phyloP scores from a whole-genome alignment of 768 basidiomycete genomes.

The Boletus eberwhitei region DNA sequence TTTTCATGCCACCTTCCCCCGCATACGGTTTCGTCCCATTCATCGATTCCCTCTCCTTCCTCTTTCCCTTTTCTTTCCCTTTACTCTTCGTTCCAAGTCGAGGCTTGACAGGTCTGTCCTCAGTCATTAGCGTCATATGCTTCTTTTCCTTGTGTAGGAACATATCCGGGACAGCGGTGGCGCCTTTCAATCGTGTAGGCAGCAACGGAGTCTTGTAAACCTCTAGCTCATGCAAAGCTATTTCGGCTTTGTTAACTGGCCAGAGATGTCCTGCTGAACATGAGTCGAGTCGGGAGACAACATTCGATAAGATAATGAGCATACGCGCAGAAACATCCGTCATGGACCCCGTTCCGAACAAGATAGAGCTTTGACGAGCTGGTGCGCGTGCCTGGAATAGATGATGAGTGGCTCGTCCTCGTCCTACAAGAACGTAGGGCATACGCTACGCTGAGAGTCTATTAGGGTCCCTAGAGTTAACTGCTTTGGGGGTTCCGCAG shows the following conservation, averaged over 20 bases:
- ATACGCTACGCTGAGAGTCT: slow-evolving; percentile 53
- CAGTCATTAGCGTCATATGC: slow-evolving; percentile 56
- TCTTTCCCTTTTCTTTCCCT: slow-evolving; percentile 36
- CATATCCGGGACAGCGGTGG: slow-evolving; percentile 53
- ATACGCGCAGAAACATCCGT: slow-evolving; percentile 33
- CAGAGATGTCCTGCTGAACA: slow-evolving; percentile 25
- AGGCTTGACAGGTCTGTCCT: slow-evolving; percentile 48
- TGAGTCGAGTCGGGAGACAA: slow-evolving; percentile 15
- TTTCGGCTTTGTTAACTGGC: slow-evolving; percentile 55
- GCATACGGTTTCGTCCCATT: slow-evolving; percentile 74
- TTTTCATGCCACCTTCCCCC: slow-evolving; percentile 77
- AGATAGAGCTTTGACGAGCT: slow-evolving; percentile 49
- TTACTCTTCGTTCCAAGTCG: slow-evolving; percentile 44
- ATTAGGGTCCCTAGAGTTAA: slow-evolving; percentile 58
- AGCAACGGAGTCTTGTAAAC: slow-evolving; percentile 77
- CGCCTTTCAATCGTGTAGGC: slow-evolving; percentile 50
- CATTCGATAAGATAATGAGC: slow-evolving; percentile 11
- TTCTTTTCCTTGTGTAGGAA: slow-evolving; percentile 52
- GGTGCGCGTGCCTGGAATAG: slow-evolving; percentile 45
- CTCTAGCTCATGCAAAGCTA: slow-evolving; percentile 67
- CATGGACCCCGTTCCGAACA: slow-evolving; percentile 42
- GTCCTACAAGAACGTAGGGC: slow-evolving; percentile 23
- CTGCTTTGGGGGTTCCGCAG: slow-evolving; percentile 29
- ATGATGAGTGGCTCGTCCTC: slow-evolving; percentile 1
- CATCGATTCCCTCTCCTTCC: slow-evolving; percentile 33